phyloP scores from a whole-genome alignment of 2,329 filamentous ascomycete species.

The Fusarium bulbicola region DNA sequence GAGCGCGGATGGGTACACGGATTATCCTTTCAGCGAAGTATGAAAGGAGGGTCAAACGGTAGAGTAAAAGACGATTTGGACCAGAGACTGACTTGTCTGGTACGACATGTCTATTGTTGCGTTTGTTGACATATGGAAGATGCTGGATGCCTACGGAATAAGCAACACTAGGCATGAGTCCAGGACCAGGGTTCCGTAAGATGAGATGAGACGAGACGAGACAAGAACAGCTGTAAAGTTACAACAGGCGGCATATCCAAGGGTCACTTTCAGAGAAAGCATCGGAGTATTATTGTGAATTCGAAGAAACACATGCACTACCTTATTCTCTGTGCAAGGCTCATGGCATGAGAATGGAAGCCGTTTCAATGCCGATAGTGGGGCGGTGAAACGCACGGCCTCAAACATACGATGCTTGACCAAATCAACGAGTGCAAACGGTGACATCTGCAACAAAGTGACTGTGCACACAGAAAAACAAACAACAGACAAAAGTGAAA shows the following conservation, averaged over 20 bases:
- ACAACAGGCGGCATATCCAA: not conserved
- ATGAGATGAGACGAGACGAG: accelerated
- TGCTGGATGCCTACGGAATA: not conserved
- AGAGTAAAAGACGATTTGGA: accelerated
- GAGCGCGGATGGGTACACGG: conserved; percentile 35
- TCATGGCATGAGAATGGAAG: not conserved
- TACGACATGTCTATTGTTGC: accelerated
- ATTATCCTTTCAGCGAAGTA: conserved; percentile 35
- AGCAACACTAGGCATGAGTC: not conserved
- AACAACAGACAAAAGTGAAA: not conserved
- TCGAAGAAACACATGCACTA: accelerated
- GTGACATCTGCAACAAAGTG: not conserved
- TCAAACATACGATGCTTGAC: not conserved
- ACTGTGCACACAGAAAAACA: not conserved
- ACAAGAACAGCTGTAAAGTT: accelerated
- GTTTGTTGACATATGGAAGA: not conserved
- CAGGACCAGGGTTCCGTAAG: not conserved
- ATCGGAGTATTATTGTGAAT: accelerated
- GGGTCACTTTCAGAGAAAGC: accelerated
- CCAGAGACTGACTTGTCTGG: accelerated
- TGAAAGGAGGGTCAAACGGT: not conserved
- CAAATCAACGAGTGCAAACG: not conserved
- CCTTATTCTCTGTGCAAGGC: not conserved
- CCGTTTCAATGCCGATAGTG: not conserved
- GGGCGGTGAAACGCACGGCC: not conserved